These are phyloP conservation scores for Phlegmacium glaucopus DNA, from an alignment of 768 basidiomycete genomes.

Conservation along the genomic window DNA sequence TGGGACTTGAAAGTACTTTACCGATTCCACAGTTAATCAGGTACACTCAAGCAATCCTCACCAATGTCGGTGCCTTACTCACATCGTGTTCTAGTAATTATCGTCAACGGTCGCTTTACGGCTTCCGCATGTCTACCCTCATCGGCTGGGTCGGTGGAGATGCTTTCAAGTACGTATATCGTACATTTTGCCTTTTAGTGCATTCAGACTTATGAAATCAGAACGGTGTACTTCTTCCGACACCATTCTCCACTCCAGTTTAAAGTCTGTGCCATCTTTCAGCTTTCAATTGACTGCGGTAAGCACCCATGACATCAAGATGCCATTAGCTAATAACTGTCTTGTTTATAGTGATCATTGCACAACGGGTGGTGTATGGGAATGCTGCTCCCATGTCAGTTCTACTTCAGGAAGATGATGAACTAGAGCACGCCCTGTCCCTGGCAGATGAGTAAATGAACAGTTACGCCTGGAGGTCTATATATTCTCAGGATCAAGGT, in stretches of 20 bases:
- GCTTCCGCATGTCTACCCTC: constrained; percentile 79
- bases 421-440: constrained; percentile 72
- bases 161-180: constrained; percentile 65
- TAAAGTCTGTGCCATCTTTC: constrained; percentile 80
- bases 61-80: constrained; percentile 1
- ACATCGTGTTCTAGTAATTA: constrained; percentile 54
- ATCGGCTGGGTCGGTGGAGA: constrained; percentile 85
- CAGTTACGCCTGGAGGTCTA: too few species aligned
- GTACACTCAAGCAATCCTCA: constrained; percentile 30
- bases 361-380: constrained; percentile 75
- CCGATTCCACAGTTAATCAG: constrained; percentile 83
- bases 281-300: constrained; percentile 78
- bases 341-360: constrained; percentile 54
- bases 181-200: background rate
- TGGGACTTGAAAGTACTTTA: constrained; percentile 84
- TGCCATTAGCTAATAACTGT: constrained; percentile 3
- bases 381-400: constrained; percentile 54
- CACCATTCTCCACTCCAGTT: constrained; percentile 75
- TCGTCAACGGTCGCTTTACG: constrained; percentile 75
- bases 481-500: too few species aligned
- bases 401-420: constrained; percentile 57
- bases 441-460: constrained; percentile 46
- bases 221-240: constrained; percentile 78
- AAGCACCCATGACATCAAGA: constrained; percentile 21
- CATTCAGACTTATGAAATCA: constrained; percentile 23